Conservation (phyloP, 371 early-diverging fungal species). For the Mortierella sp. region DNA sequence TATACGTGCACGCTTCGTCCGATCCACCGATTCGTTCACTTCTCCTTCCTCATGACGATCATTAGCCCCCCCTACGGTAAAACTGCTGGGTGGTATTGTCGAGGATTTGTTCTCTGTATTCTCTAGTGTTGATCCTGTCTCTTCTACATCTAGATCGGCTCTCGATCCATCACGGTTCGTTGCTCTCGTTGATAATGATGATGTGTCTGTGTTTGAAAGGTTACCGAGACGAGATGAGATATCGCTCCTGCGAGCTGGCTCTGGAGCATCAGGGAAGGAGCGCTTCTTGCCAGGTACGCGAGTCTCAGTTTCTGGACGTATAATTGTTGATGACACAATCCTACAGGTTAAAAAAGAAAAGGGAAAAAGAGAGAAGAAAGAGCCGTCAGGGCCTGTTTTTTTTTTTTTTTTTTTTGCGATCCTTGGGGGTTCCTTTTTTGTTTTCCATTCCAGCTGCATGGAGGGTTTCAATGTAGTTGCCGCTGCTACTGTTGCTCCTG, state of each 20-base stretch:
- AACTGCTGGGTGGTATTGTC: conserved; percentile 2
- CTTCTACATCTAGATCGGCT: not conserved
- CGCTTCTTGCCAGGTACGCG: conserved; percentile 22
- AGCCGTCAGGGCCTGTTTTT: not conserved
- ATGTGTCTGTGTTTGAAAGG: not conserved
- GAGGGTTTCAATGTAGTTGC: not conserved
- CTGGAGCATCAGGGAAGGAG: conserved; percentile 26
- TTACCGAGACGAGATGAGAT: conserved; percentile 20
- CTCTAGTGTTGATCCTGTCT: not conserved
- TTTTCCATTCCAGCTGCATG: not conserved
- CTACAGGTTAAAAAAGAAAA: conserved; percentile 11
- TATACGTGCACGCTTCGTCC: conserved; percentile 18
- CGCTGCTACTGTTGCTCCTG: not conserved
- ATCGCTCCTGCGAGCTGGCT: conserved; percentile 11
- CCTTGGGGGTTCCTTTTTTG: not conserved
- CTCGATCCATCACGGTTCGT: not conserved
- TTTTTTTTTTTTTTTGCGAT: not conserved
- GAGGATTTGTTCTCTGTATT: not conserved
- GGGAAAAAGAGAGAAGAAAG: not conserved
- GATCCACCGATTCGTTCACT: not conserved
- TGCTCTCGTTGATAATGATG: conserved; percentile 4
- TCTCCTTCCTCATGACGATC: not conserved
- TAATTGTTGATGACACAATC: conserved; percentile 41
- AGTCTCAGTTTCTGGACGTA: conserved; percentile 23
- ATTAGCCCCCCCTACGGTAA: not conserved